Conservation (phyloP, 148 eudicot species). For the Vaccinium corymbosum region DNA sequence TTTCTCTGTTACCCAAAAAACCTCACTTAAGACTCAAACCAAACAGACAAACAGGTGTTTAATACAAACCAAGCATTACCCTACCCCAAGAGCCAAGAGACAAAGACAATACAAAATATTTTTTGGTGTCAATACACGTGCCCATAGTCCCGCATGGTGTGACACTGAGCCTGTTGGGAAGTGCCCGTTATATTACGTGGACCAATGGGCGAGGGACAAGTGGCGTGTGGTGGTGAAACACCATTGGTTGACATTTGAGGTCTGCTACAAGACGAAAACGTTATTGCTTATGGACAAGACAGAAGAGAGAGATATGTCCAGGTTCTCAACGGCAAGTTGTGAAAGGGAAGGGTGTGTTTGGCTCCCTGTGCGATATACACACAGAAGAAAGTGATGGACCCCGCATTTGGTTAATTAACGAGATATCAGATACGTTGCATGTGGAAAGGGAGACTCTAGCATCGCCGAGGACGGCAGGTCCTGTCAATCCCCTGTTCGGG, state of each 20-base stretch:
- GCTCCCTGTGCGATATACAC: neutral
- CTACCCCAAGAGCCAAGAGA: too few species aligned
- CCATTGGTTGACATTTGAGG: conserved; percentile 10
- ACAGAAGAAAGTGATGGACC: too few species aligned
- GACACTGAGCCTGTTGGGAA: conserved; percentile 2
- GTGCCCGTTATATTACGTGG: neutral
- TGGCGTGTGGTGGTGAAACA: neutral
- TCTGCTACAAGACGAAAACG: neutral
- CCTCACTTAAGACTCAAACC: too few species aligned
- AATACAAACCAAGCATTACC: too few species aligned
- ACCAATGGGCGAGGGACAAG: neutral
- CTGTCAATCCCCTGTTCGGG: too few species aligned
- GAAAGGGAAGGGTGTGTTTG: neutral
- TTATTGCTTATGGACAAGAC: neutral
- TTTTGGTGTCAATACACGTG: neutral
- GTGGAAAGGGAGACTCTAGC: neutral
- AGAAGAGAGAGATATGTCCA: neutral
- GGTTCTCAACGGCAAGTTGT: conserved; percentile 1
- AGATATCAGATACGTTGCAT: conserved; percentile 6
- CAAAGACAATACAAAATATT: too few species aligned
- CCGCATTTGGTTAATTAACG: too few species aligned
- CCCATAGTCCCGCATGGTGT: neutral
- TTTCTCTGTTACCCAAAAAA: too few species aligned
- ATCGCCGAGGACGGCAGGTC: too few species aligned
- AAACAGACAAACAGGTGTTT: too few species aligned